Conservation (phyloP, 306 rosid species). For the Psophocarpus tetragonolobus region DNA sequence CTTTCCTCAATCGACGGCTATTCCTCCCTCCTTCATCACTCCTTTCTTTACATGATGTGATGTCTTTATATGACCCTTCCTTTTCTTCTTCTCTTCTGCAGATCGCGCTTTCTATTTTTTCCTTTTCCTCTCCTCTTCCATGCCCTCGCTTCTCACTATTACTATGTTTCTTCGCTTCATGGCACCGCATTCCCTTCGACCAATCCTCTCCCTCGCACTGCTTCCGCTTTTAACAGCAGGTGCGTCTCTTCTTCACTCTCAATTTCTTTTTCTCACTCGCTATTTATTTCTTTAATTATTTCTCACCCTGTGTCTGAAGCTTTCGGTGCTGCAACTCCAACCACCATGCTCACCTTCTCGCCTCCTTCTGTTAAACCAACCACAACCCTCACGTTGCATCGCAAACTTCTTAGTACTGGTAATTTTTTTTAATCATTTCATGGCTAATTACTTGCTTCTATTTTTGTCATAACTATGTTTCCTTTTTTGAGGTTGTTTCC, state of each 20-base stretch:
- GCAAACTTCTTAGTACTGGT: slow-evolving; percentile 59
- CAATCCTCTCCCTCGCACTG: neutral
- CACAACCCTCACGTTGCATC: slow-evolving; percentile 45
- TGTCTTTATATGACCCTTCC: neutral
- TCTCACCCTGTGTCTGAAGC: too few species aligned
- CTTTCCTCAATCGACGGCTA: slow-evolving; percentile 35
- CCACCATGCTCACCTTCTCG: slow-evolving; percentile 1
- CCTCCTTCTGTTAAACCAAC: slow-evolving; percentile 8
- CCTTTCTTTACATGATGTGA: slow-evolving; percentile 31
- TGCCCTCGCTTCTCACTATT: neutral
- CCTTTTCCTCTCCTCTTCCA: neutral
- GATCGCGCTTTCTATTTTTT: neutral
- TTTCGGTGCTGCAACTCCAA: neutral
- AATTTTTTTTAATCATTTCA: neutral
- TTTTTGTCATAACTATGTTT: neutral
- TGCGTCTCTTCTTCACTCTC: slow-evolving; percentile 27
- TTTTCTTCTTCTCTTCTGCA: slow-evolving; percentile 16
- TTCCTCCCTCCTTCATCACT: neutral
- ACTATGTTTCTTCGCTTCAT: too few species aligned
- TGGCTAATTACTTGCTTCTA: neutral
- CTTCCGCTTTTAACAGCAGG: too few species aligned
- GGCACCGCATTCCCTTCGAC: slow-evolving; percentile 32
- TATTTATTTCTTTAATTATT: neutral
- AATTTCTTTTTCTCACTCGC: slow-evolving; percentile 21
- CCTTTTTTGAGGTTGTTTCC: neutral